Evolutionary conservation across 73 alveolate genomes (phyloP).

Genomic region (Loxodes magnus): DNA sequence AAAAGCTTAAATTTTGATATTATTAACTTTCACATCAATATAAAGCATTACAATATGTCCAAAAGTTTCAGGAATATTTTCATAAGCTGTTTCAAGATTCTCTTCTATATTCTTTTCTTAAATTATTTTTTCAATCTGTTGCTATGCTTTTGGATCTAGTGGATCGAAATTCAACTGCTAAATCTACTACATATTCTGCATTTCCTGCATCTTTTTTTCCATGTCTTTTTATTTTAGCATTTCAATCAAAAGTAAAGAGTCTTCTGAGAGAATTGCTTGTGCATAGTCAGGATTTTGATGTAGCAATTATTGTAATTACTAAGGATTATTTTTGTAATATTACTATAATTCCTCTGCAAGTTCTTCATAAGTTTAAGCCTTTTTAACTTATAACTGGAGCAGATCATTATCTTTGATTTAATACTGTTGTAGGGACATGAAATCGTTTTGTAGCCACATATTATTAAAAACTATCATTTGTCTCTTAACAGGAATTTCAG

Average conservation of each 20-base stretch:
- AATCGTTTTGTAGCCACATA: conserved; percentile 8
- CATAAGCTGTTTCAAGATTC: conserved; percentile 55
- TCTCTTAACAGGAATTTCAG: conserved; percentile 10
- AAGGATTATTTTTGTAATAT: conserved; percentile 6
- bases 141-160: conserved; percentile 48
- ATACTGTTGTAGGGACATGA: conserved; percentile 2
- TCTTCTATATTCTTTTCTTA: conserved; percentile 52
- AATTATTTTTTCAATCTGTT: conserved; percentile 51
- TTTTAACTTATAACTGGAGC: not conserved
- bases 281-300: conserved; percentile 33
- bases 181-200: conserved; percentile 21
- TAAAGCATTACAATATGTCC: conserved; percentile 65
- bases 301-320: conserved; percentile 5
- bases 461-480: conserved; percentile 13
- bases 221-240: not conserved
- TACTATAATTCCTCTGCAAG: conserved; percentile 4
- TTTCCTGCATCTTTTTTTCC: conserved; percentile 16
- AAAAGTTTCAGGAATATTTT: conserved; percentile 66
- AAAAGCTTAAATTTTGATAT: conserved; percentile 55
- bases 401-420: conserved; percentile 28
- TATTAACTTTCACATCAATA: conserved; percentile 59
- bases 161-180: conserved; percentile 36
- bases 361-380: not conserved
- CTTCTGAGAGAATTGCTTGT: conserved; percentile 14
- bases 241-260: conserved; percentile 9